Base-by-base conservation (phyloP, 345 rosid genomes). In the Erodium maritimum region DNA sequence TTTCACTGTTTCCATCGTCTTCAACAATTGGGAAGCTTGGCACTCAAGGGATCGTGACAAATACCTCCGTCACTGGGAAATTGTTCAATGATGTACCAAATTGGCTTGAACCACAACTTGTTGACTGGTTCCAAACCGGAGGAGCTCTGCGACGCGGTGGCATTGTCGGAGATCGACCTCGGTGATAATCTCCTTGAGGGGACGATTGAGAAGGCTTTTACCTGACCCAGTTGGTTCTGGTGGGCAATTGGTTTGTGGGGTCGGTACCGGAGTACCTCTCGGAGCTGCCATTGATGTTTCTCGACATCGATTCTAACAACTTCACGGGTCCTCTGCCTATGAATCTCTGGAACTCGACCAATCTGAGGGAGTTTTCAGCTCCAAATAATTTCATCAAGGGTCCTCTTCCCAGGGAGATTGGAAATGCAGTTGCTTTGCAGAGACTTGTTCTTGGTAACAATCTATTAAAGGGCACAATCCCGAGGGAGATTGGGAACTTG, bases 331-430 rank as follows among this genome's bases (percentile, higher is more conserved):
- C 63, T 0, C 72, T 89, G 23, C 96, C 95, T 5, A 23, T 21
- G 23, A 75, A 73, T 66, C 71, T 93, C 4, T 89, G 96, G 95
- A 76, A 69, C 20, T 81, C 89, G 22, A 56, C 23, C 3, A 24
- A 19, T 54, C 69, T 93, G 78, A 77, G 85, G 88, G 95, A 89
- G 78, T 83, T 93, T 34, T 82, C 90, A 2, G 96, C 83, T 8
- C 78, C 83, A 23, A 74, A 72, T 64, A 93, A 93, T 56, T 34
- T 67, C 50, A 55, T 93, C 13, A 77, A 75, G 71, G 95, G 91
- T 34, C 61, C 65, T 64, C 65, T 90, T 62, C 73, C 91, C 5
- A 46, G 19, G 8, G 88, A 78, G 63, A 82, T 90, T 52, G 95
- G 90, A n/a, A 70, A 65, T 63, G 91, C 85, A 0, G 76, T 62